These are phyloP conservation scores for Narthecium ossifragum DNA, from an alignment of 106 monocot species.

Conservation along the genomic window DNA sequence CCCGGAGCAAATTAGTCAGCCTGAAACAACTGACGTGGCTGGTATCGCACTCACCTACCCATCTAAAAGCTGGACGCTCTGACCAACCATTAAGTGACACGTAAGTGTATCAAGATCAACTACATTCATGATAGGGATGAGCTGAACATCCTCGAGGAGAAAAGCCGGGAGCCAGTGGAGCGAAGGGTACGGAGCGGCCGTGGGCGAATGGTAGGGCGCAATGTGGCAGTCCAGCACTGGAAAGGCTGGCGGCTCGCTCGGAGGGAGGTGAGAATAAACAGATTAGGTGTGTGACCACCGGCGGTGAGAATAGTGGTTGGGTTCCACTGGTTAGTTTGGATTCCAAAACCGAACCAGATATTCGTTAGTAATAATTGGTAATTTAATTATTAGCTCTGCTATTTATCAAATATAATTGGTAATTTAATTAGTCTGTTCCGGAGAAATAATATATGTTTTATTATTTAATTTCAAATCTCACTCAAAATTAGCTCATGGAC, in stretches of 20 bases:
- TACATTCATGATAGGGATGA: background rate
- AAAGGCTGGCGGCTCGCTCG: no score
- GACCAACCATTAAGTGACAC: background rate
- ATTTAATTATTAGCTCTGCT: no score
- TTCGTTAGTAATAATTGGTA: no score
- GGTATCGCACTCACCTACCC: background rate
- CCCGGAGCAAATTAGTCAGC: background rate
- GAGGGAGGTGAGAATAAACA: background rate
- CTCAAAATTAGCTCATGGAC: no score
- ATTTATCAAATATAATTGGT: no score
- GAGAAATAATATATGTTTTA: no score
- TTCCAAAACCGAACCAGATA: no score
- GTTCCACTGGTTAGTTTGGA: no score
- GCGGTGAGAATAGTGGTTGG: background rate
- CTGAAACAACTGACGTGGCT: background rate
- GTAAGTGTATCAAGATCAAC: background rate
- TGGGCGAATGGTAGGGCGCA: no score
- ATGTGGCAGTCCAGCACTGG: no score
- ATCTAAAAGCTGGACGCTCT: background rate
- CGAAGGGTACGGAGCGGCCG: background rate
- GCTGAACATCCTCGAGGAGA: background rate
- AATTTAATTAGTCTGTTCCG: no score
- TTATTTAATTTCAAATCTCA: no score
- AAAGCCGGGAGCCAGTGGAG: background rate
- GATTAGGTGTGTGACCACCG: background rate